Conservation (phyloP, 2,329 filamentous ascomycete species). For the Alternaria tenuissima region DNA sequence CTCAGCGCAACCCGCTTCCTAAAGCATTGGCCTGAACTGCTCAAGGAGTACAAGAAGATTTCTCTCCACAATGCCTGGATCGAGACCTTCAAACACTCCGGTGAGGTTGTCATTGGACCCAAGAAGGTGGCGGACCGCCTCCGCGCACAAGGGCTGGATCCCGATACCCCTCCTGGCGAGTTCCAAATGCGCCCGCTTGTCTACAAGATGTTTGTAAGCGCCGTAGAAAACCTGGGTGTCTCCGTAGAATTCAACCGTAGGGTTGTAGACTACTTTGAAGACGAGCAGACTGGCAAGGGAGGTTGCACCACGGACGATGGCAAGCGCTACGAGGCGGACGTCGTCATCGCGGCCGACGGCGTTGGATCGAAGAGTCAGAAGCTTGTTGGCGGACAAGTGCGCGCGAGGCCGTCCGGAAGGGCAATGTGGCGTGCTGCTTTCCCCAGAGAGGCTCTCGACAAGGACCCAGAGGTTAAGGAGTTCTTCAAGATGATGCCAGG, state of each 20-base stretch:
- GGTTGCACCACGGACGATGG: constrained; percentile 51
- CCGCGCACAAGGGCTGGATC: constrained; percentile 54
- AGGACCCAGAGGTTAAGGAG: constrained; percentile 57
- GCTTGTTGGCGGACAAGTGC: constrained; percentile 55
- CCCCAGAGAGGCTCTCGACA: constrained; percentile 54
- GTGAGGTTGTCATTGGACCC: constrained; percentile 59
- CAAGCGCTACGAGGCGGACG: constrained; percentile 53
- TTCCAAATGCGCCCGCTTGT: constrained; percentile 66
- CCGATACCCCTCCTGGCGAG: constrained; percentile 61
- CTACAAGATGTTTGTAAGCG: constrained; percentile 63
- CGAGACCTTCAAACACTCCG: constrained; percentile 64
- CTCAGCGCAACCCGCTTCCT: constrained; percentile 64
- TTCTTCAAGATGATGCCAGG: constrained; percentile 56
- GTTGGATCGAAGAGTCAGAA: constrained; percentile 57
- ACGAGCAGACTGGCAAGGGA: constrained; percentile 49
- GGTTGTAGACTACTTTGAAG: constrained; percentile 57
- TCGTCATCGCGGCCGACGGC: constrained; percentile 53
- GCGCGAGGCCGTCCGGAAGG: constrained; percentile 50
- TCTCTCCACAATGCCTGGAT: constrained; percentile 65
- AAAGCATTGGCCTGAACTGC: constrained; percentile 64
- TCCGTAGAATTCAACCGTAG: constrained; percentile 53
- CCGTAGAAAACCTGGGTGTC: constrained; percentile 57
- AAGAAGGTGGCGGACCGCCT: constrained; percentile 61
- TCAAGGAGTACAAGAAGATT: constrained; percentile 60
- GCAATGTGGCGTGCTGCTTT: constrained; percentile 55